Conservation (phyloP, 1,284 basidiomycete genomes). For the Cutaneotrichosporon sp. region DNA sequence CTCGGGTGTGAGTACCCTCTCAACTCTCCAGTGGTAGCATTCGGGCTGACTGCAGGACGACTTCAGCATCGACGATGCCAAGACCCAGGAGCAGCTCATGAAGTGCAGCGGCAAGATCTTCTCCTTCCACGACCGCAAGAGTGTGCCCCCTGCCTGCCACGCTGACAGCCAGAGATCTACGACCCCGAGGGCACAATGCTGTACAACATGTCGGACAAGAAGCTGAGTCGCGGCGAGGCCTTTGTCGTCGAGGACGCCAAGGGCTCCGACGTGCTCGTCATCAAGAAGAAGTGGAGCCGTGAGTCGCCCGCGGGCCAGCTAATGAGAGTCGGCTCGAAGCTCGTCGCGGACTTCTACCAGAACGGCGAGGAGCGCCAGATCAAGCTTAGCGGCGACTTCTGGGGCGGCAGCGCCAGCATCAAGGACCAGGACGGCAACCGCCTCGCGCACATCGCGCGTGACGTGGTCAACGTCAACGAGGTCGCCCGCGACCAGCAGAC, state of each 20-base stretch:
- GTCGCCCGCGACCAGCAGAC: slow-evolving; percentile 18
- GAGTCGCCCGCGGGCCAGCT: slow-evolving; percentile 1
- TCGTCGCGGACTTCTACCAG: slow-evolving; percentile 12
- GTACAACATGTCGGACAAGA: slow-evolving; percentile 18
- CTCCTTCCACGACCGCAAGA: slow-evolving; percentile 20
- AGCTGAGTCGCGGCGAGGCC: slow-evolving; percentile 1
- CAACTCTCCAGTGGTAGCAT: no score
- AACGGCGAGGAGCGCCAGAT: slow-evolving; percentile 1
- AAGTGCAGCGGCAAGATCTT: slow-evolving; percentile 12
- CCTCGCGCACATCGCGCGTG: slow-evolving; percentile 16
- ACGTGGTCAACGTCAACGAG: slow-evolving; percentile 10
- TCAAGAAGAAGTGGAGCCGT: slow-evolving; percentile 14
- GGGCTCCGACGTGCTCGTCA: slow-evolving; percentile 9
- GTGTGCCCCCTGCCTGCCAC: background rate
- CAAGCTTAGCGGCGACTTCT: slow-evolving; percentile 16
- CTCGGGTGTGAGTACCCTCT: slow-evolving; percentile 10
- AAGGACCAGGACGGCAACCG: slow-evolving; percentile 6
- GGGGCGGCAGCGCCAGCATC: slow-evolving; percentile 17
- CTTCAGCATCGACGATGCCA: slow-evolving; percentile 8
- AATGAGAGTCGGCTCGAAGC: slow-evolving; percentile 12
- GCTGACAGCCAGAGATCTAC: slow-evolving; percentile 15
- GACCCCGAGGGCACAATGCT: slow-evolving; percentile 16
- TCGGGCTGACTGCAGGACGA: slow-evolving; percentile 10
- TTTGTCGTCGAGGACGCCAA: slow-evolving; percentile 9
- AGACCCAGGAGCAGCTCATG: slow-evolving; percentile 3